Evolutionary conservation across 495 filamentous ascomycete species (phyloP), one percentile per base, ranked within the genome.

Genomic region (Terfezia boudieri): DNA sequence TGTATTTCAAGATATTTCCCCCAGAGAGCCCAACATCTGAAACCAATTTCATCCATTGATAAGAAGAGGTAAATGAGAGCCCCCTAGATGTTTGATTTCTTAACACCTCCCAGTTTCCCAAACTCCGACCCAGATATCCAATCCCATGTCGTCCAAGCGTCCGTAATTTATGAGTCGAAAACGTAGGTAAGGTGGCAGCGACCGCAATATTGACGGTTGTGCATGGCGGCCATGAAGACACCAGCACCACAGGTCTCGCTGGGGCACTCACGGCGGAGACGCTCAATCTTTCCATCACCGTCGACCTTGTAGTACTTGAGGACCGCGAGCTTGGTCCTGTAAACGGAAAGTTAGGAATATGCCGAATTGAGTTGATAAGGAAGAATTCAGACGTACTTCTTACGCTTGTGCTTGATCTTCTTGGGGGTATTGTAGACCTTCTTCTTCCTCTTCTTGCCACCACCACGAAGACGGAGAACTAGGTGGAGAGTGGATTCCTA

Each of bases 401-500:
- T 96, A 75, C 87, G 81, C 84, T 96, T 98, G 77, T 98, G 90
- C 88, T 98, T 98, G 83, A 98, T 98, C 84, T 98, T 98, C 88
- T 98, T 98, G 68, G 90, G 90, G 64, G 92, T 98, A 67, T 84
- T 95, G 80, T 98, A 98, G 56, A 98, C 90, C 86, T 98, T 98
- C 89, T 98, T 98, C 84, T 98, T 98, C 65, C 90, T 76, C 86
- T 98, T 98, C 86, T 98, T 98, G 67, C 73, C 86, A 73, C 90
- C 90, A 69, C 82, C 82, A 78, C 90, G 92, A 57, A 99, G 86
- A 69, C 92, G 87, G 60, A 99, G 82, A 61, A 99, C 92, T 60
- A 96, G 76, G 74, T 99, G 90, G 59, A 99, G 86, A 67, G 90
- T 99, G 60, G 83, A 89, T 80, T 99, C 90, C 41, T 46, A 46